Base-by-base conservation (phyloP, 2,329 filamentous ascomycete genomes). In the Penicillium sp. region DNA sequence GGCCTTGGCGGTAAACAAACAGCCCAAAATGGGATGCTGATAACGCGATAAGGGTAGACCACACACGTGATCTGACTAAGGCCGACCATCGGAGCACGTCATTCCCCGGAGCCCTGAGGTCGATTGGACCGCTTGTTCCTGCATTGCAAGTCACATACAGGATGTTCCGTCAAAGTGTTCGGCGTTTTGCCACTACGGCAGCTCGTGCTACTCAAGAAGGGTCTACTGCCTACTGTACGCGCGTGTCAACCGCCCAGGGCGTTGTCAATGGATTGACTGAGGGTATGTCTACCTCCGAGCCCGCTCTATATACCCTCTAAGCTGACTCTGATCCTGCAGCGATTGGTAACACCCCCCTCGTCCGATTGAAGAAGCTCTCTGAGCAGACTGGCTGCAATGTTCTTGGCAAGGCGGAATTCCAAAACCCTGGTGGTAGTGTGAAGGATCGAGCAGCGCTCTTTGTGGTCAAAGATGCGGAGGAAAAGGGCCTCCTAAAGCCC, bases 331-430 rank as follows among this genome's bases (percentile, higher is more conserved):
- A n/a, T 40, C 23, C 10, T 41, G 13, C 29, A 96, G 94, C 94
- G 51, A 97, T 99, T 77, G 94, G 94, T 61, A 97, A 97, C 76
- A 99, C 94, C 0, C 93, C 94, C 1, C 84, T 99, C 50, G 96
- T 99, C 73, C 87, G 89, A 45, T 81, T 99, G 47, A 93, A 96
- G 75, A 84, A 81, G 58, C 86, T 97, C 63, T 97, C 93, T 38
- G 85, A 90, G 56, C 83, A 95, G 70, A 97, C 94, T 0, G 91
- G 92, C 61, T 97, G 94, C 81, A 89, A 96, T 66, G 81, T 99
- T 55, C 86, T 97, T 38, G 94, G 93, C 68, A 99, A 99, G 76
- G 92, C 94, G 66, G 94, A 99, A 74, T 99, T 99, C 78, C 94
- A 96, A 81, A 99, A 99, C 80, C 94, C 94, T 1, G 94, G 94